These are phyloP conservation scores for Aspergillus sclerotioniger DNA, from an alignment of 495 filamentous ascomycete genomes.

Conservation along the genomic window DNA sequence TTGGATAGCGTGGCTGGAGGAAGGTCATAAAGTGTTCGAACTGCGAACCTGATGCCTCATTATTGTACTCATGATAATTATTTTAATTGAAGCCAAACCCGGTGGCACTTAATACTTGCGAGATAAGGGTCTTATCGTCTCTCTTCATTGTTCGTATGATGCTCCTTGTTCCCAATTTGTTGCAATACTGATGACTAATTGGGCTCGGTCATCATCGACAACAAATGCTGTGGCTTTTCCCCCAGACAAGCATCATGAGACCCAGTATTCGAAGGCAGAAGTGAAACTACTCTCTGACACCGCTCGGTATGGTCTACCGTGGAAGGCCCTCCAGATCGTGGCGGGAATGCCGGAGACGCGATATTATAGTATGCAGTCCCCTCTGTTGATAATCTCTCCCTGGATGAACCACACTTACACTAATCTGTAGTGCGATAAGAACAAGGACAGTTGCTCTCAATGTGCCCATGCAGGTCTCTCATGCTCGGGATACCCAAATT, in stretches of 20 bases:
- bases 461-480: not conserved
- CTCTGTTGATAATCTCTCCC: not conserved
- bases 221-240: not conserved
- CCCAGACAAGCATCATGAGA: not conserved
- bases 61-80: not conserved
- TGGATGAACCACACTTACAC: not conserved
- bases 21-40: not conserved
- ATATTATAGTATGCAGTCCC: slow-evolving; percentile 6
- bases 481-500: slow-evolving; percentile 1
- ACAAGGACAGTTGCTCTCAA: slow-evolving; percentile 7
- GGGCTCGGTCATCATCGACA: no score
- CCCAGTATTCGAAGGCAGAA: no score
- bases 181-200: no score
- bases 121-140: not conserved
- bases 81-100: not conserved
- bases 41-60: not conserved
- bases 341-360: slow-evolving; percentile 8
- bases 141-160: not conserved
- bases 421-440: slow-evolving; percentile 10
- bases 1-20: slow-evolving; percentile 29
- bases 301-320: slow-evolving; percentile 6
- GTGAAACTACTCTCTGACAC: not conserved
- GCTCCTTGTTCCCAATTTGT: no score
- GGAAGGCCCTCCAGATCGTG: slow-evolving; percentile 8
- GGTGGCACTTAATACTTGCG: not conserved